Conservation (phyloP, 345 rosid genomes). For the Salix exigua region DNA sequence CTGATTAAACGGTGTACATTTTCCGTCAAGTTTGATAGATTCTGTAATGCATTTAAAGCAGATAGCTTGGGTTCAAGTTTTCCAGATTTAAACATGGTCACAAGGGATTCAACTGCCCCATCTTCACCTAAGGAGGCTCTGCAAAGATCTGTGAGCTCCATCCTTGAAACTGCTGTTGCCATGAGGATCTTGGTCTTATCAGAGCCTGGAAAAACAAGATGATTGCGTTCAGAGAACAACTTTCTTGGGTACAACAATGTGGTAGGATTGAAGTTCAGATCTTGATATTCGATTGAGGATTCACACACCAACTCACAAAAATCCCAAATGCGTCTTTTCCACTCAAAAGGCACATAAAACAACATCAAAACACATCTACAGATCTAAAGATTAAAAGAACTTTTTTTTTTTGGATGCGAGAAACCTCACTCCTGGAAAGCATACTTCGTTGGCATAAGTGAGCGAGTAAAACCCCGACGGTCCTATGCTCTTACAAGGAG, state of each 20-base stretch:
- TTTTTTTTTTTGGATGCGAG: too few species aligned
- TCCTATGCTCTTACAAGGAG: too few species aligned
- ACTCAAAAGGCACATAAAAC: not conserved
- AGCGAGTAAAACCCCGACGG: too few species aligned
- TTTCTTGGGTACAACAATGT: not conserved
- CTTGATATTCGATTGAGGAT: not conserved
- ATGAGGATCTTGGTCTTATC: constrained; percentile 75
- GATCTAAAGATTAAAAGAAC: not conserved
- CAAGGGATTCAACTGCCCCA: constrained; percentile 60
- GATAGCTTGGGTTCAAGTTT: constrained; percentile 69
- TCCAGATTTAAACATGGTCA: constrained; percentile 55
- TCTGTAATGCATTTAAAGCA: constrained; percentile 59
- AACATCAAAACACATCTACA: not conserved
- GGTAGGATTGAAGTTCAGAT: not conserved
- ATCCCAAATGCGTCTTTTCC: not conserved
- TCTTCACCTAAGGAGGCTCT: constrained; percentile 60
- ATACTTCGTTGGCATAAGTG: too few species aligned
- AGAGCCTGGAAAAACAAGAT: constrained; percentile 44
- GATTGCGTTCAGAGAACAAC: not conserved
- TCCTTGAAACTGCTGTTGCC: constrained; percentile 66
- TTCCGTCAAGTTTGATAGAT: constrained; percentile 42
- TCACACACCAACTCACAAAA: not conserved
- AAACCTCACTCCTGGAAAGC: not conserved
- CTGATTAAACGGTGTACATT: constrained; percentile 44
- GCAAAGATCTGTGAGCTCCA: constrained; percentile 64